A percentile compares a stretch with the other conserved stretches of the same genome.
Conservation (phyloP, 257 asterid genomes). For the Penstemon newberryi region DNA sequence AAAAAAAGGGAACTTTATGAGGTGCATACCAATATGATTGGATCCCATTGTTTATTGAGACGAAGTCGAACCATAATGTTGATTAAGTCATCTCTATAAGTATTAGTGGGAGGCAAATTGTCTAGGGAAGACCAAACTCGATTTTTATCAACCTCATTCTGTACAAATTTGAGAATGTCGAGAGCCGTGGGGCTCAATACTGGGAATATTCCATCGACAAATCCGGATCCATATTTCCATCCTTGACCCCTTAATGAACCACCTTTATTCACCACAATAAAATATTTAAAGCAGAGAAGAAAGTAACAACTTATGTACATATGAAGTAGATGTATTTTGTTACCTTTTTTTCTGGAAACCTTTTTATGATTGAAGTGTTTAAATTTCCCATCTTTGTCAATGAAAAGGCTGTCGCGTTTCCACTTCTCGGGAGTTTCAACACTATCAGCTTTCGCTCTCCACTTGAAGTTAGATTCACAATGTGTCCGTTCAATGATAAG, state of each 20-base stretch:
- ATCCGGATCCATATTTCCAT: conserved; percentile 93
- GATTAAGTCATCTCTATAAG: conserved; percentile 79
- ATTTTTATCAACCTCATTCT: conserved; percentile 45
- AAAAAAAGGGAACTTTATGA: conserved; percentile 3
- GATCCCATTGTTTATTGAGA: conserved; percentile 70
- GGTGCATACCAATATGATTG: conserved; percentile 53
- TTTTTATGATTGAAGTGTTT: conserved; percentile 68
- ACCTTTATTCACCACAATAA: conserved; percentile 40
- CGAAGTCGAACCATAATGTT: conserved; percentile 79
- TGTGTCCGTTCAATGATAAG: conserved; percentile 39
- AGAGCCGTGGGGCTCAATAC: conserved; percentile 80
- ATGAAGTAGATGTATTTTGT: neutral
- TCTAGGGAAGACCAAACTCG: conserved; percentile 65
- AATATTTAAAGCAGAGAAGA: conserved; percentile 1
- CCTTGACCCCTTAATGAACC: conserved; percentile 91
- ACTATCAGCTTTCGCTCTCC: conserved; percentile 42
- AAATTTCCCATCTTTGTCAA: conserved; percentile 65
- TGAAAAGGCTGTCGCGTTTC: conserved; percentile 66
- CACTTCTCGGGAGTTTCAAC: conserved; percentile 52
- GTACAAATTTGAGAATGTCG: conserved; percentile 61
- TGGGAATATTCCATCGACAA: conserved; percentile 85
- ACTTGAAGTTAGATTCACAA: conserved; percentile 41
- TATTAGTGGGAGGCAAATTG: conserved; percentile 61
- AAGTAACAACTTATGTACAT: neutral
- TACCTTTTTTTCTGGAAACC: conserved; percentile 74